phyloP scores from a whole-genome alignment of 1,284 basidiomycete species.

The Papiliotrema laurentii region DNA sequence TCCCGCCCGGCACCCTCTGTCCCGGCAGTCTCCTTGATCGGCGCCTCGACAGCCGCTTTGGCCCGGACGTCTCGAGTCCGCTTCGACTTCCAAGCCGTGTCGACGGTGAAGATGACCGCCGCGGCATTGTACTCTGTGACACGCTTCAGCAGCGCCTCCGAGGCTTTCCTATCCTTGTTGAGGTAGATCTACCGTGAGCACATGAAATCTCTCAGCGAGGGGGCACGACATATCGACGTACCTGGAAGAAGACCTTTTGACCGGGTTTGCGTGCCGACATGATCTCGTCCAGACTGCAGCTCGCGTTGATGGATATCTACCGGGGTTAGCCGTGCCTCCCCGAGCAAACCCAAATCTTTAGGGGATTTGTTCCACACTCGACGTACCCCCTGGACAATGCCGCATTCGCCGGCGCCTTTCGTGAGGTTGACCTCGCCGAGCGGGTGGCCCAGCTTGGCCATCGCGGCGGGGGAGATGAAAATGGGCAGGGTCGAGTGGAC shows the following conservation, averaged over 20 bases:
- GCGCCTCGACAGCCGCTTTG: slow-evolving; percentile 28
- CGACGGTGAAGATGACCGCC: slow-evolving; percentile 89
- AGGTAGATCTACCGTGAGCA: slow-evolving; percentile 52
- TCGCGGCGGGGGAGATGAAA: slow-evolving; percentile 53
- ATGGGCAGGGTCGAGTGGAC: slow-evolving; percentile 42
- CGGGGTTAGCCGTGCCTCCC: too few relatives aligned
- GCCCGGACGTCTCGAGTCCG: slow-evolving; percentile 67
- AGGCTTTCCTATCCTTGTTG: slow-evolving; percentile 52
- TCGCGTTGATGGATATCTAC: slow-evolving; percentile 48
- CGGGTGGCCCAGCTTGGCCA: slow-evolving; percentile 52
- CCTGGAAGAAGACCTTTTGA: slow-evolving; percentile 50
- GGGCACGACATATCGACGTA: slow-evolving; percentile 6
- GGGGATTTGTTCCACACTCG: too few relatives aligned
- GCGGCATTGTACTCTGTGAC: slow-evolving; percentile 50
- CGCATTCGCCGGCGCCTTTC: slow-evolving; percentile 46
- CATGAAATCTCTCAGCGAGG: background rate
- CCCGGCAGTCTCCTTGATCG: slow-evolving; percentile 18
- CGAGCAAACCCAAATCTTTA: too few relatives aligned
- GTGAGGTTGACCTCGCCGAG: slow-evolving; percentile 53
- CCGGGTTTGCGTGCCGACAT: slow-evolving; percentile 45
- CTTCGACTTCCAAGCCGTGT: slow-evolving; percentile 81
- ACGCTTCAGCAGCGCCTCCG: slow-evolving; percentile 51
- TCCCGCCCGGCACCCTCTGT: slow-evolving; percentile 8
- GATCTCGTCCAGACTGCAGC: slow-evolving; percentile 53
- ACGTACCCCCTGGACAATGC: slow-evolving; percentile 50